These are phyloP conservation scores for Hermanozyma aechmeae DNA, from an alignment of 805 yeast species.

Conservation along the genomic window DNA sequence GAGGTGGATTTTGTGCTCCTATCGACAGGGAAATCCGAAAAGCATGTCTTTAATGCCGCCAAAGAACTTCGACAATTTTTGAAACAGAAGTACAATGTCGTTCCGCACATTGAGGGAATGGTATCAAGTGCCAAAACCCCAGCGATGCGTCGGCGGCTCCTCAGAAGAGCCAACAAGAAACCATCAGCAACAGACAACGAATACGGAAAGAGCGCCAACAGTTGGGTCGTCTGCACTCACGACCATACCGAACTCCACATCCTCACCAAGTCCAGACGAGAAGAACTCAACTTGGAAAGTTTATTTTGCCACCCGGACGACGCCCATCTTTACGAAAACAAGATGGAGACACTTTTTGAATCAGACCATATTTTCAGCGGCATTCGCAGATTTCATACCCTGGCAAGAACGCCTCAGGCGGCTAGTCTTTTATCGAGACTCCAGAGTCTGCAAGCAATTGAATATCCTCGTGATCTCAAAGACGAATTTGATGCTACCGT, in stretches of 20 bases:
- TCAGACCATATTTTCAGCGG: slow-evolving; percentile 17
- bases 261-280: slow-evolving; percentile 61
- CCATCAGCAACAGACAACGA: slow-evolving; percentile 44
- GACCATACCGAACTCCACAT: slow-evolving; percentile 65
- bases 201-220: slow-evolving; percentile 50
- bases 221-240: slow-evolving; percentile 80
- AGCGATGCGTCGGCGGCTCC: slow-evolving; percentile 25
- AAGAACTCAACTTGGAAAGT: slow-evolving; percentile 59
- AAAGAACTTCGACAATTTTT: slow-evolving; percentile 46
- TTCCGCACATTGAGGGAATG: slow-evolving; percentile 64
- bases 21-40: slow-evolving; percentile 67
- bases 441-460: neutral
- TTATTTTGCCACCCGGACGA: slow-evolving; percentile 49
- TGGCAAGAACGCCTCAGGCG: neutral
- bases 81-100: slow-evolving; percentile 33
- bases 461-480: too few relatives aligned
- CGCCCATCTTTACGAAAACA: slow-evolving; percentile 12
- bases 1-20: slow-evolving; percentile 38
- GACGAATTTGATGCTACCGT: too few relatives aligned
- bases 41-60: slow-evolving; percentile 68
- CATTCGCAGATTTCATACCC: slow-evolving; percentile 28
- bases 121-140: slow-evolving; percentile 44
- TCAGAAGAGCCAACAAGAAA: slow-evolving; percentile 47
- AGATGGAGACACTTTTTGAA: slow-evolving; percentile 5
- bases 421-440: too few relatives aligned